Evolutionary conservation across 345 rosid species (phyloP).

Genomic region (Melaleuca alternifolia): DNA sequence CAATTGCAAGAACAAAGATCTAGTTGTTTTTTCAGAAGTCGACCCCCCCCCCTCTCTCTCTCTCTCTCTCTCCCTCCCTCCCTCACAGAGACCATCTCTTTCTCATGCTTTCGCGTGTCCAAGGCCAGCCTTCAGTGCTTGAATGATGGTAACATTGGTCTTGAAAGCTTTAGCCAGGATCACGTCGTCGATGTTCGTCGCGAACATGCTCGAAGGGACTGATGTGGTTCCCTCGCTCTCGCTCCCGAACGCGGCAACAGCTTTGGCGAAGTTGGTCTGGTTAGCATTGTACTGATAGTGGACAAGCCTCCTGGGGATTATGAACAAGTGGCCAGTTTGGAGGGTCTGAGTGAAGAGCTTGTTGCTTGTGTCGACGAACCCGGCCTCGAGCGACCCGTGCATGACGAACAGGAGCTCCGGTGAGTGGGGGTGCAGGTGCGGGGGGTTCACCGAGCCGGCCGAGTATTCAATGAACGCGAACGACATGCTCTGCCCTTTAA

Average conservation of each 20-base stretch:
- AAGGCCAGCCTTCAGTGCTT: neutral
- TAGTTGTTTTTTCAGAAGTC: neutral
- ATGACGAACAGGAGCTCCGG: constrained; percentile 7
- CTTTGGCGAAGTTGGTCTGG: neutral
- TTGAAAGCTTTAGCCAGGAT: constrained; percentile 16
- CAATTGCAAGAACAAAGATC: neutral
- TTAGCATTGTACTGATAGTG: constrained; percentile 8
- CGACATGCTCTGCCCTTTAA: constrained; percentile 14
- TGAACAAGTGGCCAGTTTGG: constrained; percentile 4
- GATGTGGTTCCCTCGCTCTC: constrained; percentile 9
- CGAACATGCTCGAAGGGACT: neutral
- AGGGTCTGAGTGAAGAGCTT: constrained; percentile 10
- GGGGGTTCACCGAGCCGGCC: constrained; percentile 3
- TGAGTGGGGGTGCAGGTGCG: constrained; percentile 10
- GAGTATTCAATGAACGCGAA: constrained; percentile 1
- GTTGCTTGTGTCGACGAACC: constrained; percentile 11
- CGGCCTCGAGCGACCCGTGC: constrained; percentile 1
- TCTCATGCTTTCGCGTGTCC: neutral
- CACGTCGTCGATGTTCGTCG: neutral
- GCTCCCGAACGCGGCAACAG: constrained; percentile 6
- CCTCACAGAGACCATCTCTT: neutral
- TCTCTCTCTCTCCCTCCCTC: neutral
- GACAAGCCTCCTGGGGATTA: constrained; percentile 8
- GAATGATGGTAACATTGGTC: neutral
- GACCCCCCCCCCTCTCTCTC: neutral